These are phyloP conservation scores for Neophaeococcomyces aloes DNA, from an alignment of 2,329 filamentous ascomycete genomes.

Conservation along the genomic window DNA sequence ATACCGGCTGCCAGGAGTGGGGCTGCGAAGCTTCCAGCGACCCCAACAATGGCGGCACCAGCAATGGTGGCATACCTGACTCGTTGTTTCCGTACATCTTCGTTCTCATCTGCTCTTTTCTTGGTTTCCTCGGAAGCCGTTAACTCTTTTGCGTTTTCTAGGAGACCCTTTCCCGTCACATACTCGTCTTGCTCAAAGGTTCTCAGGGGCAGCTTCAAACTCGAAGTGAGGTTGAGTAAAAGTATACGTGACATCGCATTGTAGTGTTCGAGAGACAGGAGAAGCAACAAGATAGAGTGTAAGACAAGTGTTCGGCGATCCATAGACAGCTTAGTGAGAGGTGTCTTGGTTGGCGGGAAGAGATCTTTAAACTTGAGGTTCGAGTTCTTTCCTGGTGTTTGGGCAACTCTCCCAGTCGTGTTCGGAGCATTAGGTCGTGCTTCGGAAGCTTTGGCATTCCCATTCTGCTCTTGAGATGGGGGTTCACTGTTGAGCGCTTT, in stretches of 20 bases:
- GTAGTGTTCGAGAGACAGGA: conserved; percentile 70
- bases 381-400: conserved; percentile 10
- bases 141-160: conserved; percentile 66
- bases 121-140: conserved; percentile 66
- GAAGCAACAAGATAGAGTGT: conserved; percentile 59
- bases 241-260: conserved; percentile 61
- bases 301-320: conserved; percentile 58
- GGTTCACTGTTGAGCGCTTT: conserved; percentile 52
- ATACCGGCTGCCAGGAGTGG: conserved; percentile 69
- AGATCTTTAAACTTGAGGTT: conserved; percentile 33
- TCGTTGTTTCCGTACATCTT: conserved; percentile 59
- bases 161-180: conserved; percentile 62
- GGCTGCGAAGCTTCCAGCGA: conserved; percentile 68
- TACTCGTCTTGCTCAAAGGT: conserved; percentile 61
- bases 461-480: conserved; percentile 30
- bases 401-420: conserved; percentile 11
- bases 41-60: conserved; percentile 74
- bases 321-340: conserved; percentile 48
- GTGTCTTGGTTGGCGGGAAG: conserved; percentile 51
- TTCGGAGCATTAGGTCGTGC: conserved; percentile 11
- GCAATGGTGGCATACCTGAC: conserved; percentile 81
- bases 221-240: conserved; percentile 59
- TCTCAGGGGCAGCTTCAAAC: conserved; percentile 56
- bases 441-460: conserved; percentile 17
- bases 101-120: conserved; percentile 58